Evolutionary conservation across 129 eudicot species (phyloP).

Genomic region (Silybum marianum): DNA sequence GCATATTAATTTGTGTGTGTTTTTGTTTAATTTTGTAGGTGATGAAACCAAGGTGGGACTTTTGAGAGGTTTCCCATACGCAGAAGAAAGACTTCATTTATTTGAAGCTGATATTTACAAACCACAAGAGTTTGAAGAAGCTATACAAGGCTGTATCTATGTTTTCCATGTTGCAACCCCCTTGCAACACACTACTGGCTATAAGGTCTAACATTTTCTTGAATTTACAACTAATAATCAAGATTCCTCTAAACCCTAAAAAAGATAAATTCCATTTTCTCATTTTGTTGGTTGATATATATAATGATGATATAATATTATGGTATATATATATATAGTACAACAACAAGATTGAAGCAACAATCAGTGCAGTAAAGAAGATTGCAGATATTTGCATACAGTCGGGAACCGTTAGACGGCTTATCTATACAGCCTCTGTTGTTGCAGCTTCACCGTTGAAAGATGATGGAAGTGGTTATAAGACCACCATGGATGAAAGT

Average conservation of each 20-base stretch:
- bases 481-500: constrained; percentile 44
- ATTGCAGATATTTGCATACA: constrained; percentile 39
- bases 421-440: constrained; percentile 51
- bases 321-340: too few species aligned
- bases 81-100: constrained; percentile 30
- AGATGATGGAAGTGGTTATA: constrained; percentile 47
- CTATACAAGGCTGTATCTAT: constrained; percentile 43
- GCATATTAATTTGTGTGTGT: not conserved
- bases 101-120: constrained; percentile 38
- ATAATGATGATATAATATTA: too few species aligned
- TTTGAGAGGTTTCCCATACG: constrained; percentile 27
- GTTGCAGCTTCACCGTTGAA: constrained; percentile 53
- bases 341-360: constrained; percentile 45
- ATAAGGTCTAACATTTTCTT: constrained; percentile 2
- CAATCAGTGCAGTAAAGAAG: constrained; percentile 44
- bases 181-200: constrained; percentile 19
- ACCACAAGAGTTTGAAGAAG: constrained; percentile 28
- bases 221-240: too few species aligned
- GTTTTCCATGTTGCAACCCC: constrained; percentile 60
- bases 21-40: constrained; percentile 37
- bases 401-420: constrained; percentile 49
- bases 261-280: not conserved
- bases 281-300: not conserved
- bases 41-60: constrained; percentile 52
- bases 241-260: not conserved